Base-by-base conservation (phyloP, 345 rosid genomes). In the Camelina neglecta region DNA sequence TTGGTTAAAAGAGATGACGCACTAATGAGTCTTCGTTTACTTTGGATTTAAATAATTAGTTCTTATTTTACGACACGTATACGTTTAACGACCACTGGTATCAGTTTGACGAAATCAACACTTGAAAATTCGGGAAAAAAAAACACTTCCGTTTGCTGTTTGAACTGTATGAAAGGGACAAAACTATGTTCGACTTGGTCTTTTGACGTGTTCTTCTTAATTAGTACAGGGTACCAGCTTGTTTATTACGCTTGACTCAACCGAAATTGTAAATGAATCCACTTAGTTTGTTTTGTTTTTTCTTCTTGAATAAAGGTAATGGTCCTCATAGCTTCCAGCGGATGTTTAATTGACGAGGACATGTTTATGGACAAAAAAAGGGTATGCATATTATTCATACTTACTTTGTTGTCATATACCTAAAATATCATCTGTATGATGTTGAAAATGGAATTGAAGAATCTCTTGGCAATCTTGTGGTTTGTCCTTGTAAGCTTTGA, bases 381-480 rank as follows among this genome's bases (percentile, higher is more conserved):
- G 3, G 16, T n/a, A 49, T 47, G 24, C 29, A 65, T 33, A 31
- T 18, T 4, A 47, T n/a, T n/a, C 26, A 48, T 16, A 11, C 44
- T 48, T 49, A 29, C 44, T 33, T 33, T 50, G 33, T 5, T 7
- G 4, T 33, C 45, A 47, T 18, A 31, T 33, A 11, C 31, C 57
- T 3, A 2, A 49, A 48, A 48, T 1, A 39, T 41, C 26, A 39
- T 24, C 1, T 31, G 15, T 47, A 45, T 48, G 36, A 48, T 71
- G 59, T 21, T 33, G 11, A 48, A 71, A 71, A 71, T 71, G 67
- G 10, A 59, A 35, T 5, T 33, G 35, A 71, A 60, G 67, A 20
- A 5, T 58, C 57, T 45, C 36, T 31, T 71, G 3, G 48, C 23
- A 8, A 2, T 59, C 24, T 59, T 71, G 23, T 60, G 58, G 48